phyloP scores from a whole-genome alignment of 2,329 filamentous ascomycete genomes.

The Talaromyces sp. region DNA sequence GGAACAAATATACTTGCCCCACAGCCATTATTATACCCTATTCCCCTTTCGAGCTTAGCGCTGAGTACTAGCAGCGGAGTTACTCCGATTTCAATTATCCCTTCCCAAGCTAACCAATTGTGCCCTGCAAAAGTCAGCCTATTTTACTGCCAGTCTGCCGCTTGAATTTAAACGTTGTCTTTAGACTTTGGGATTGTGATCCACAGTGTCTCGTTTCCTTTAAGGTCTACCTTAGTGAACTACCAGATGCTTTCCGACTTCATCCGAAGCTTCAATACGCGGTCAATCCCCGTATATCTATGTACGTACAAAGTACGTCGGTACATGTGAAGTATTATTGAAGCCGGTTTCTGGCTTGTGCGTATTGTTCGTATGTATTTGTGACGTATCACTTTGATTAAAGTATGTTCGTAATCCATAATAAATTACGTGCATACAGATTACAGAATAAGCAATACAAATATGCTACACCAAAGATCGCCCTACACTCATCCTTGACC shows the following conservation, averaged over 20 bases:
- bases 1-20: background rate
- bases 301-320: background rate
- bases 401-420: background rate
- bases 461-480: background rate
- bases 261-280: background rate
- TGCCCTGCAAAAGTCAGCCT: background rate
- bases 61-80: background rate
- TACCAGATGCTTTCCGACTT: slow-evolving; percentile 1
- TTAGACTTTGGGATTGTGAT: background rate
- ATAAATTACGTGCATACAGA: background rate
- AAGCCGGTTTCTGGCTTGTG: background rate
- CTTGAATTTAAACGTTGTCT: background rate
- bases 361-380: background rate
- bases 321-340: background rate
- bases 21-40: background rate
- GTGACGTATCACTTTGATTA: background rate
- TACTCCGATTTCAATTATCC: background rate
- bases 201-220: background rate
- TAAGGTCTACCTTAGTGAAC: background rate
- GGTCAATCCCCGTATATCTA: background rate
- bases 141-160: background rate
- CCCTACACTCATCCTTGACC: background rate
- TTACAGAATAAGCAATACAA: background rate
- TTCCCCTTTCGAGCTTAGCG: background rate
- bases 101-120: background rate